These are phyloP conservation scores for Syzygium malaccense DNA, from an alignment of 441 rosid species.

Conservation along the genomic window DNA sequence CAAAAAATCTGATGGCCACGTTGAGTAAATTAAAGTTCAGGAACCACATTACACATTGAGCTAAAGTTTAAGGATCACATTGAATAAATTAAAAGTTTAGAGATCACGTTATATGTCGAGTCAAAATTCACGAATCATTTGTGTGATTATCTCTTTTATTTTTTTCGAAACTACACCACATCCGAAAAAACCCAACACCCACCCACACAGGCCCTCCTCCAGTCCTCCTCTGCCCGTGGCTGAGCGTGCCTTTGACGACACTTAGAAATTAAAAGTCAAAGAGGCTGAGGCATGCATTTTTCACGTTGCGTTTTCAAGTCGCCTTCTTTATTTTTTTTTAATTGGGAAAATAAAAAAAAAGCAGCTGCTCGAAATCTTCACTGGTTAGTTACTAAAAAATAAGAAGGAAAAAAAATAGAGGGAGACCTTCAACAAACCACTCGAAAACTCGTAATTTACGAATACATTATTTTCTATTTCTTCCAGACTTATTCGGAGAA, in stretches of 20 bases:
- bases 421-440: background rate
- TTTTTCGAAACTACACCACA: background rate
- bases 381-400: background rate
- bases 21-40: too few species aligned
- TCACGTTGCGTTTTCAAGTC: background rate
- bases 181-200: background rate
- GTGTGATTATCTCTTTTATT: background rate
- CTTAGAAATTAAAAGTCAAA: background rate
- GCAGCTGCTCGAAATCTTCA: background rate
- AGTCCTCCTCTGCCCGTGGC: background rate
- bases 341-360: background rate
- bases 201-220: background rate
- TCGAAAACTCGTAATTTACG: background rate
- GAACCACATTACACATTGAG: too few species aligned
- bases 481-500: background rate
- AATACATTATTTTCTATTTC: background rate
- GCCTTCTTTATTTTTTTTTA: background rate
- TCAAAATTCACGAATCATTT: too few species aligned
- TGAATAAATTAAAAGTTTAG: too few species aligned
- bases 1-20: too few species aligned
- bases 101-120: too few species aligned
- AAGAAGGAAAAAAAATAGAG: background rate
- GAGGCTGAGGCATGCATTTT: background rate
- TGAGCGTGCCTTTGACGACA: background rate
- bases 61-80: rapidly evolving